Conservation (phyloP, 2,329 filamentous ascomycete genomes). For the Cercospora brassicicola region DNA sequence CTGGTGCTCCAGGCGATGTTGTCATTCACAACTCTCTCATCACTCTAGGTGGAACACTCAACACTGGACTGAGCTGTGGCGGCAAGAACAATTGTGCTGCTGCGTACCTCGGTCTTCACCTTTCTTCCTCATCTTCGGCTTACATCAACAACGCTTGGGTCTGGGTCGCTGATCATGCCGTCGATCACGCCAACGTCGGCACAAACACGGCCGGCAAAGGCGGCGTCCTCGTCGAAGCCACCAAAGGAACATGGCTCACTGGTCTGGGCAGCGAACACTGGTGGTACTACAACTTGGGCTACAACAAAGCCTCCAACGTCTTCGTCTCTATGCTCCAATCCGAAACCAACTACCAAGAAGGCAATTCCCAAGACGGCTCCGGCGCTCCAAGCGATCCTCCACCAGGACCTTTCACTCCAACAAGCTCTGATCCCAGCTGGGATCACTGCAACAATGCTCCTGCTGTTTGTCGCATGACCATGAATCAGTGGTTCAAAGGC, state of each 20-base stretch:
- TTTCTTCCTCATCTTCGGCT: constrained; percentile 46
- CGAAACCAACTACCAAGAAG: constrained; percentile 52
- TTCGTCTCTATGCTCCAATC: constrained; percentile 51
- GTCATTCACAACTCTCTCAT: constrained; percentile 40
- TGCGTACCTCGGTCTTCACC: constrained; percentile 45
- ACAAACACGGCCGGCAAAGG: constrained; percentile 44
- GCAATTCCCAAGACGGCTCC: background rate
- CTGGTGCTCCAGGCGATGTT: constrained; percentile 51
- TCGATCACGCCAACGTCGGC: constrained; percentile 40
- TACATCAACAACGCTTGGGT: constrained; percentile 57
- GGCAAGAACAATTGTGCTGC: constrained; percentile 32
- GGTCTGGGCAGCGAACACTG: constrained; percentile 54
- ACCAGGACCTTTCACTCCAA: constrained; percentile 40
- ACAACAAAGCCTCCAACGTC: constrained; percentile 51
- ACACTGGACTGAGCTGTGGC: constrained; percentile 41
- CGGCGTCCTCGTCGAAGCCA: constrained; percentile 40
- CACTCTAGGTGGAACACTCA: constrained; percentile 38
- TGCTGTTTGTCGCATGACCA: constrained; percentile 36
- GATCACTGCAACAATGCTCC: constrained; percentile 20
- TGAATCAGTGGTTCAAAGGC: constrained; percentile 16
- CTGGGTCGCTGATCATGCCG: constrained; percentile 54
- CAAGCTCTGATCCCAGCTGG: constrained; percentile 34
- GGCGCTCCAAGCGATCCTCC: constrained; percentile 23
- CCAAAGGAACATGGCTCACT: constrained; percentile 53
- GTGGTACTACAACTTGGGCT: constrained; percentile 52